Evolutionary conservation across 805 yeast species (phyloP).

Genomic region (Yamadazyma phyllophila): DNA sequence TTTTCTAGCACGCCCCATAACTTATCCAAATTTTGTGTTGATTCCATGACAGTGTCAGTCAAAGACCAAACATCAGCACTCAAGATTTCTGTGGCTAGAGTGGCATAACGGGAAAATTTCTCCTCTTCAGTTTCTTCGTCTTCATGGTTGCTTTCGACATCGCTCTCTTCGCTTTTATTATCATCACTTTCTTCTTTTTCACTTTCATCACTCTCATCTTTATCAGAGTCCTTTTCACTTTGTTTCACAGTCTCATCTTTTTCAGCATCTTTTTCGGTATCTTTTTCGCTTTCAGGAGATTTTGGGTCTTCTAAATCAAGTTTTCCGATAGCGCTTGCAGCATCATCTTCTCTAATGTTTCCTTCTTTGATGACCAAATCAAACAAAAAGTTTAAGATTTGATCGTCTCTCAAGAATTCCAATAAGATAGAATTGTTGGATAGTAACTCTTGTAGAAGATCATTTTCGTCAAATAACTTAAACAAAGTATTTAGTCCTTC

Average conservation of each 20-base stretch:
- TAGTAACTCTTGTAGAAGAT: slow-evolving; percentile 41
- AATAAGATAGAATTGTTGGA: slow-evolving; percentile 41
- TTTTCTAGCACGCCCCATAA: slow-evolving; percentile 80
- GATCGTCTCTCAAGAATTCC: slow-evolving; percentile 41
- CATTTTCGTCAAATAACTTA: slow-evolving; percentile 42
- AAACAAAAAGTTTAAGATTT: slow-evolving; percentile 34
- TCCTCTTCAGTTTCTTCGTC: slow-evolving; percentile 33
- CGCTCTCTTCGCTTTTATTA: slow-evolving; percentile 19
- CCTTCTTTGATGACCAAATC: slow-evolving; percentile 39
- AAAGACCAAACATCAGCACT: slow-evolving; percentile 93
- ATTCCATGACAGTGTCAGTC: slow-evolving; percentile 85
- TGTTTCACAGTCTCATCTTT: too few relatives aligned
- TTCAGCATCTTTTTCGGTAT: slow-evolving; percentile 7
- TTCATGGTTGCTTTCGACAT: not conserved
- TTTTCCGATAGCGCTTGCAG: not conserved
- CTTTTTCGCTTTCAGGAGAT: slow-evolving; percentile 9
- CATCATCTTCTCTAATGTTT: slow-evolving; percentile 4
- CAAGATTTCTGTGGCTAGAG: slow-evolving; percentile 77
- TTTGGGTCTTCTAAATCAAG: not conserved
- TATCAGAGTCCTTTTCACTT: slow-evolving; percentile 3
- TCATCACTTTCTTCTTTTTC: slow-evolving; percentile 17
- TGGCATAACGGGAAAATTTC: slow-evolving; percentile 33
- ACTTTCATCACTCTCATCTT: slow-evolving; percentile 28
- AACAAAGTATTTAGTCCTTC: slow-evolving; percentile 22
- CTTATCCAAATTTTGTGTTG: slow-evolving; percentile 57